Conservation (phyloP, 768 basidiomycete species). For the Mycena rebaudengoi region DNA sequence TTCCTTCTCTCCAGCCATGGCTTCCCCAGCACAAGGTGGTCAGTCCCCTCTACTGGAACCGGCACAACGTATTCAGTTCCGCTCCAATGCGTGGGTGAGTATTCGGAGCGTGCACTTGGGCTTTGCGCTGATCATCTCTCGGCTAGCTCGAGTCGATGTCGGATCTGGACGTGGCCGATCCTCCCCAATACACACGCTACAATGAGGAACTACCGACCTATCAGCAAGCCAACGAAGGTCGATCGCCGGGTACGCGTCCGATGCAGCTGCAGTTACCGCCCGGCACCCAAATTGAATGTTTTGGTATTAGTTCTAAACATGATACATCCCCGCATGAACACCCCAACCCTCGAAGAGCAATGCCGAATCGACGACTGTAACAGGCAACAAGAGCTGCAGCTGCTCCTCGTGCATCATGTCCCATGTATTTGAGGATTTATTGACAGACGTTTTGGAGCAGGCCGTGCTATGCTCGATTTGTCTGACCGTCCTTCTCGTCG, state of each 20-base stretch:
- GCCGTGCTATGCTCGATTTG: neutral
- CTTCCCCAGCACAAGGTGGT: neutral
- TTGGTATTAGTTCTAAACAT: too few relatives aligned
- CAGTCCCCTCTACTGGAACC: neutral
- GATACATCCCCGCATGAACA: neutral
- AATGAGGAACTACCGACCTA: constrained; percentile 1
- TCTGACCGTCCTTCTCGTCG: neutral
- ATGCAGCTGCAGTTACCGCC: too few relatives aligned
- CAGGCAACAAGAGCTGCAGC: constrained; percentile 7
- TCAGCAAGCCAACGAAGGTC: neutral
- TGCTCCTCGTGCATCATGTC: neutral
- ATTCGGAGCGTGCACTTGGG: too few relatives aligned
- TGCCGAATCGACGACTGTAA: neutral
- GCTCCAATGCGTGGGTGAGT: too few relatives aligned
- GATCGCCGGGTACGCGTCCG: too few relatives aligned
- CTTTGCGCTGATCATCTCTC: neutral
- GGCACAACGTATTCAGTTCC: neutral
- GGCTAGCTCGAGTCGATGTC: neutral
- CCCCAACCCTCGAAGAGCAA: neutral
- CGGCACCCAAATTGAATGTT: too few relatives aligned
- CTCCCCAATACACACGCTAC: constrained; percentile 1
- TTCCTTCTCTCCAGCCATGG: neutral
- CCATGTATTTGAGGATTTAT: neutral
- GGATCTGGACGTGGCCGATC: neutral
- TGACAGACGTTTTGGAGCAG: neutral